phyloP scores from a whole-genome alignment of 1,284 basidiomycete species.

The Melampsora larici-populina region DNA sequence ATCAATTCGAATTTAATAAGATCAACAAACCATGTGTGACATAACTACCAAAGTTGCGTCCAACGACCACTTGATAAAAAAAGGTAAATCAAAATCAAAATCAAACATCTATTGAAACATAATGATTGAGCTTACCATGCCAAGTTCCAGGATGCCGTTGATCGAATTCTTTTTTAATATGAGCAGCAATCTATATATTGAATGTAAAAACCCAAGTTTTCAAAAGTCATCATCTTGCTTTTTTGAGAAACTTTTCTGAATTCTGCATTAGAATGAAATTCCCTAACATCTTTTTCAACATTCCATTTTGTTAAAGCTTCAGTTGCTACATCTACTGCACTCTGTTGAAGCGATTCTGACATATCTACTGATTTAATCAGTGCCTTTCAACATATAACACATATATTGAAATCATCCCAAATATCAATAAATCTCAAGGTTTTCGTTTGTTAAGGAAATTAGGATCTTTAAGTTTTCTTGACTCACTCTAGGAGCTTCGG shows the following conservation, averaged over 20 bases:
- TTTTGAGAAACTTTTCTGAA: no score
- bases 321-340: constrained; percentile 31
- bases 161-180: constrained; percentile 40
- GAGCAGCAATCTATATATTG: constrained; percentile 28
- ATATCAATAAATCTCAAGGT: no score
- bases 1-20: neutral
- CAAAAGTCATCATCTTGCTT: neutral
- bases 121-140: constrained; percentile 37
- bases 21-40: constrained; percentile 36
- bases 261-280: neutral
- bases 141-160: constrained; percentile 35
- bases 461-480: no score
- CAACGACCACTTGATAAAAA: neutral
- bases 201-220: neutral
- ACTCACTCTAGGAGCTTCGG: constrained; percentile 26
- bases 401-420: neutral
- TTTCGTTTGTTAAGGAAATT: no score
- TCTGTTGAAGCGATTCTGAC: constrained; percentile 34
- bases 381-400: constrained; percentile 3
- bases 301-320: constrained; percentile 42
- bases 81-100: neutral
- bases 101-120: no score
- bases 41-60: constrained; percentile 39
- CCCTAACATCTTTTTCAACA: constrained; percentile 41
- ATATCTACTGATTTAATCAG: constrained; percentile 40